These are phyloP conservation scores for Nicotiana benthamiana DNA, from an alignment of 257 asterid genomes.

Conservation along the genomic window DNA sequence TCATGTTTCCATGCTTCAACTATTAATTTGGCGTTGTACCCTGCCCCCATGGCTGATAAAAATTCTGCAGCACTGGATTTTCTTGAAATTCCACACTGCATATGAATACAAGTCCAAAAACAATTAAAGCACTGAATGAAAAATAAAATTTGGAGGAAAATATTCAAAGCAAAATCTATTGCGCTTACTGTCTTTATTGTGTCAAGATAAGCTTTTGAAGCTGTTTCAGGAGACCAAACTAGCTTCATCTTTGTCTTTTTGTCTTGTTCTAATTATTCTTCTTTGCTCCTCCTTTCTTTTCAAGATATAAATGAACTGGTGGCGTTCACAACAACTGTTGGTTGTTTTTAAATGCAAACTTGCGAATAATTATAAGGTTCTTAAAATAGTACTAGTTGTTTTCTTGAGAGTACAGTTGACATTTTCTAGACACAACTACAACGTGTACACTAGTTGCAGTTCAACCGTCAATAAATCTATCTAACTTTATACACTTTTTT, in stretches of 20 bases:
- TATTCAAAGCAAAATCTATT: neutral
- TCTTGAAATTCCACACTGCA: conserved; percentile 16
- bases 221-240: conserved; percentile 2
- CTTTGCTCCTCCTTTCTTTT: neutral
- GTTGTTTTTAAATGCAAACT: neutral
- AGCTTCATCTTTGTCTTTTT: neutral
- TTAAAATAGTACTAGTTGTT: neutral
- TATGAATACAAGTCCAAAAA: neutral
- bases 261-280: too few relatives aligned
- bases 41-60: conserved; percentile 36
- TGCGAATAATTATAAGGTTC: neutral
- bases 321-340: neutral
- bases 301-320: neutral
- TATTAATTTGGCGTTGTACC: conserved; percentile 26
- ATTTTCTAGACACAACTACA: neutral
- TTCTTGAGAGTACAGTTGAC: neutral
- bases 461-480: neutral
- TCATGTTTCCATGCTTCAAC: conserved; percentile 27
- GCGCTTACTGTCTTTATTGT: conserved; percentile 5
- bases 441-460: neutral
- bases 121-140: neutral
- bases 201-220: conserved; percentile 4
- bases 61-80: conserved; percentile 23
- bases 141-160: too few relatives aligned
- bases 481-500: neutral